phyloP scores from a whole-genome alignment of 495 filamentous ascomycete species.

The Penicillium subrubescens region DNA sequence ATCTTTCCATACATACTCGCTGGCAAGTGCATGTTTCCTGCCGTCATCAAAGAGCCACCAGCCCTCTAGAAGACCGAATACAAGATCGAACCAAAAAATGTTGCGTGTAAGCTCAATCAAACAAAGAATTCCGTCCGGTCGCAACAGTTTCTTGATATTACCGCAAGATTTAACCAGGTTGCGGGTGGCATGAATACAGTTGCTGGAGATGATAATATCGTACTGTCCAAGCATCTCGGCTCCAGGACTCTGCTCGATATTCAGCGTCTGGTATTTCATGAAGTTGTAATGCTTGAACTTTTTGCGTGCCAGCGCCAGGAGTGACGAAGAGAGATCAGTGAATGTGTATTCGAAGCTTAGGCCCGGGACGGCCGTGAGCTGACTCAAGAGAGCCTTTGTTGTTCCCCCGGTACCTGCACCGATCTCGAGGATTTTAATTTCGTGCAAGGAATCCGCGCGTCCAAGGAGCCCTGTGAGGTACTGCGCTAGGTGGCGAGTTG shows the following conservation, averaged over 20 bases:
- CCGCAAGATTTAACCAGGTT: conserved; percentile 26
- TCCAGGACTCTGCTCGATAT: conserved; percentile 36
- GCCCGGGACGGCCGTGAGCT: conserved; percentile 13
- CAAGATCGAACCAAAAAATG: conserved; percentile 44
- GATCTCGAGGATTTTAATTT: conserved; percentile 35
- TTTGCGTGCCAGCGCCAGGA: conserved; percentile 34
- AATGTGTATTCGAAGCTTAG: conserved; percentile 43
- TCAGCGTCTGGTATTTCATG: conserved; percentile 32
- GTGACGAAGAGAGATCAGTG: conserved; percentile 40
- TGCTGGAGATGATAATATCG: conserved; percentile 42
- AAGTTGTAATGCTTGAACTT: conserved; percentile 11
- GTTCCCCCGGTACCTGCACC: conserved; percentile 46
- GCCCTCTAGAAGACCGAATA: conserved; percentile 52
- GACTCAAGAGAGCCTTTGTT: conserved; percentile 32
- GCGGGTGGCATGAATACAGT: conserved; percentile 49
- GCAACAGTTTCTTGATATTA: conserved; percentile 35
- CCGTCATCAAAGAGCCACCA: conserved; percentile 55
- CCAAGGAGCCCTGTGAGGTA: conserved; percentile 1
- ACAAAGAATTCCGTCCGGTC: conserved; percentile 36
- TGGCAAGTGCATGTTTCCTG: conserved; percentile 37
- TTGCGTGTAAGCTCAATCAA: conserved; percentile 44
- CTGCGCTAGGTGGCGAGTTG: neutral
- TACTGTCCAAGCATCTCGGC: conserved; percentile 20
- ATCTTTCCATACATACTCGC: conserved; percentile 34
- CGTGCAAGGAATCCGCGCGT: neutral